phyloP scores from a whole-genome alignment of 2,329 filamentous ascomycete genomes.

The Talaromyces amestolkiae region DNA sequence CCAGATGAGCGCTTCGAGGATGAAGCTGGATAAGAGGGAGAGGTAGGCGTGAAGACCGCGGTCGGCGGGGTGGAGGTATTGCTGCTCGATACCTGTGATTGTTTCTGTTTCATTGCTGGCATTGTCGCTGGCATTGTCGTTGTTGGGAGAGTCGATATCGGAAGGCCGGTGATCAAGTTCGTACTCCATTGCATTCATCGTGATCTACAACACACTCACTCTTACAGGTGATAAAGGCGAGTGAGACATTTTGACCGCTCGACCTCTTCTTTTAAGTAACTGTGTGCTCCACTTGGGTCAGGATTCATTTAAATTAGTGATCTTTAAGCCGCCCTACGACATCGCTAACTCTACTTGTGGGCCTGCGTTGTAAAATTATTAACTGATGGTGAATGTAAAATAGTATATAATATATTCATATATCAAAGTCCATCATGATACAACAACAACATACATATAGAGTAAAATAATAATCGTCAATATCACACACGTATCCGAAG shows the following conservation, averaged over 20 bases:
- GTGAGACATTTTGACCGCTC: background rate
- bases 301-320: background rate
- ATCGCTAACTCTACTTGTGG: background rate
- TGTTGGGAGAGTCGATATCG: background rate
- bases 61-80: constrained; percentile 34
- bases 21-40: constrained; percentile 51
- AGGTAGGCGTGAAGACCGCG: constrained; percentile 44
- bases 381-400: no score
- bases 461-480: constrained; percentile 1
- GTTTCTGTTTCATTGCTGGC: background rate
- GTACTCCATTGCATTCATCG: background rate
- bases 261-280: background rate
- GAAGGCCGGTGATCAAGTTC: background rate
- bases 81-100: constrained; percentile 13
- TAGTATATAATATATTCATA: background rate
- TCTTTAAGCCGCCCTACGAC: background rate
- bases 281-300: background rate
- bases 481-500: constrained; percentile 7
- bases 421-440: constrained; percentile 3
- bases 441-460: constrained; percentile 1
- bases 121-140: background rate
- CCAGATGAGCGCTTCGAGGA: constrained; percentile 56
- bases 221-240: background rate
- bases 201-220: background rate
- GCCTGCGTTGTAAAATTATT: background rate